Evolutionary conservation across 164 flowering plant species (phyloP).

Genomic region (Tetracentron sinense): DNA sequence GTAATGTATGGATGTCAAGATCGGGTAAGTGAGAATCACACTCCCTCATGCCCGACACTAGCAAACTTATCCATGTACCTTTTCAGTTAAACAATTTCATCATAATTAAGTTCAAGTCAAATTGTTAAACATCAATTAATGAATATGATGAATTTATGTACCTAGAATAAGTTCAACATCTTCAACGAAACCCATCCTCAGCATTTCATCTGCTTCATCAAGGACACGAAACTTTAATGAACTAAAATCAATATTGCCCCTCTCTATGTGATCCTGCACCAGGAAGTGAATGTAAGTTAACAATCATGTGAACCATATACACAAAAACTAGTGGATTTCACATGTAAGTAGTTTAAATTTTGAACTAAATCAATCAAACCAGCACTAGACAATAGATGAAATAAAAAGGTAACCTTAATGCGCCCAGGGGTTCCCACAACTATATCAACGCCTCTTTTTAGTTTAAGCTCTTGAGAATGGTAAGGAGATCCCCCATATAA

Average conservation of each 20-base stretch:
- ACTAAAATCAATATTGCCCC: constrained; percentile 66
- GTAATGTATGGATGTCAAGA: too few relatives aligned
- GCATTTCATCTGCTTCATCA: constrained; percentile 98
- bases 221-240: constrained; percentile 80
- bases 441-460: constrained; percentile 85
- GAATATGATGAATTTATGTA: constrained; percentile 19
- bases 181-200: constrained; percentile 94
- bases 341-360: neutral
- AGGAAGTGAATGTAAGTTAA: constrained; percentile 6
- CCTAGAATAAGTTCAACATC: constrained; percentile 97
- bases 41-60: too few relatives aligned
- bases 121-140: neutral
- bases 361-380: neutral
- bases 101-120: too few relatives aligned
- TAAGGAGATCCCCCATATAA: constrained; percentile 80
- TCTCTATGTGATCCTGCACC: constrained; percentile 81
- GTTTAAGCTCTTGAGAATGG: constrained; percentile 47
- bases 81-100: too few relatives aligned
- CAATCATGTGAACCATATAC: neutral
- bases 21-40: too few relatives aligned
- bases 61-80: too few relatives aligned
- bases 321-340: neutral
- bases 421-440: constrained; percentile 95
- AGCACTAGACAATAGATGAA: neutral
- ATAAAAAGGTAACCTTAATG: constrained; percentile 50